Evolutionary conservation across 169 alveolate genomes (phyloP).

Genomic region (Plasmodium gallinaceum): DNA sequence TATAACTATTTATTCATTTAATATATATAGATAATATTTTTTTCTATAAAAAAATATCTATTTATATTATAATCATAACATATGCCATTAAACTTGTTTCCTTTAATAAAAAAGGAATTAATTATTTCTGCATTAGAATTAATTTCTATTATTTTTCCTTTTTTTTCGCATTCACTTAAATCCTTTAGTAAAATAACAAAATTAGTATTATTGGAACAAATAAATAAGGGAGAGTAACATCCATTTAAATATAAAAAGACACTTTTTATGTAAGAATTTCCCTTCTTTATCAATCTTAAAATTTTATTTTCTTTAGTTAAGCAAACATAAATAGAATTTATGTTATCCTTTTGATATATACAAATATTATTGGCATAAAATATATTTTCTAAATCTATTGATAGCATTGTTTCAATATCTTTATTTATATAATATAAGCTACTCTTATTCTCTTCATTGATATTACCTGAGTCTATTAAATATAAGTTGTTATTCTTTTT

Average conservation of each 20-base stretch:
- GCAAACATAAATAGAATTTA: slow-evolving; percentile 42
- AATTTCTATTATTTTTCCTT: slow-evolving; percentile 60
- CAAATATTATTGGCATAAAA: slow-evolving; percentile 57
- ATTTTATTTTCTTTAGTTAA: slow-evolving; percentile 73
- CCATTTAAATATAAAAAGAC: slow-evolving; percentile 53
- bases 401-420: slow-evolving; percentile 71
- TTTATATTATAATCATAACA: slow-evolving; percentile 52
- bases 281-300: slow-evolving; percentile 50
- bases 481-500: slow-evolving; percentile 35
- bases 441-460: slow-evolving; percentile 67
- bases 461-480: slow-evolving; percentile 65
- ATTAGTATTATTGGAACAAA: slow-evolving; percentile 59
- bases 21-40: slow-evolving; percentile 60
- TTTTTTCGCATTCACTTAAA: slow-evolving; percentile 61
- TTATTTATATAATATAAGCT: slow-evolving; percentile 64
- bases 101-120: slow-evolving; percentile 50
- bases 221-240: slow-evolving; percentile 60
- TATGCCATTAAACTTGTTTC: slow-evolving; percentile 70
- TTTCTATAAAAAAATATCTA: slow-evolving; percentile 61
- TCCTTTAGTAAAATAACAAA: slow-evolving; percentile 65
- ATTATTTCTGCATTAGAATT: slow-evolving; percentile 55
- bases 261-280: slow-evolving; percentile 51
- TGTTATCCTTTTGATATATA: slow-evolving; percentile 44
- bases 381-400: slow-evolving; percentile 23
- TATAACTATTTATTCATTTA: not conserved